Evolutionary conservation across 495 filamentous ascomycete genomes (phyloP).

Genomic region (Hypoxylon fragiforme): DNA sequence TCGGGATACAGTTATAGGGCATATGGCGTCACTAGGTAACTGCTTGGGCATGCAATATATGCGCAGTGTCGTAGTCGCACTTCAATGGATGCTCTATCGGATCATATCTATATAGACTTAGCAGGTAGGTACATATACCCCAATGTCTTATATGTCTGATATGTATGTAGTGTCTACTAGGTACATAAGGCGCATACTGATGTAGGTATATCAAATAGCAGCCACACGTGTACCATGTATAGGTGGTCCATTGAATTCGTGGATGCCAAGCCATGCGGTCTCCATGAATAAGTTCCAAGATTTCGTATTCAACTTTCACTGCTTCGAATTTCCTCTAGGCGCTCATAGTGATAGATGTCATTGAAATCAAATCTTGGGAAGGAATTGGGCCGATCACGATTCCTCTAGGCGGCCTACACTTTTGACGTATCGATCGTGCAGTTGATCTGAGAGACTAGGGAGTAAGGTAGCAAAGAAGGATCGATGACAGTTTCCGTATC

Average conservation of each 20-base stretch:
- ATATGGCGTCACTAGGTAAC: slow-evolving; percentile 25
- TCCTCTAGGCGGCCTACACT: not conserved
- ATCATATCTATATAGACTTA: not conserved
- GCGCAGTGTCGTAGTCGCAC: slow-evolving; percentile 8
- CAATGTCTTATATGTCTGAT: too few species aligned
- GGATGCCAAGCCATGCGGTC: too few species aligned
- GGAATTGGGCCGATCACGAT: slow-evolving; percentile 18
- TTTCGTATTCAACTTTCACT: too few species aligned
- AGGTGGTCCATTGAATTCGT: too few species aligned
- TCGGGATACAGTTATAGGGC: not conserved
- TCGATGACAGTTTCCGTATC: slow-evolving; percentile 6
- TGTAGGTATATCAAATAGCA: too few species aligned
- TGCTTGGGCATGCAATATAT: slow-evolving; percentile 13
- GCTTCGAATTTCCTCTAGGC: too few species aligned
- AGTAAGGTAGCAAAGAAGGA: slow-evolving; percentile 3
- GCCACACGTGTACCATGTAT: too few species aligned
- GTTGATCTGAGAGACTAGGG: slow-evolving; percentile 10
- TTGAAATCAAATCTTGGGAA: too few species aligned
- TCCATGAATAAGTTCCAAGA: too few species aligned
- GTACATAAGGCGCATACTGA: too few species aligned
- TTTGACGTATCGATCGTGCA: slow-evolving; percentile 15
- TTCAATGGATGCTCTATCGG: slow-evolving; percentile 8
- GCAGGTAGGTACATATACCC: not conserved
- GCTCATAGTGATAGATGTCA: too few species aligned
- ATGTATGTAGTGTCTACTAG: too few species aligned